Evolutionary conservation across 1,284 basidiomycete genomes (phyloP), one percentile per base, ranked within the genome.

Genomic region (Papiliotrema flavescens): DNA sequence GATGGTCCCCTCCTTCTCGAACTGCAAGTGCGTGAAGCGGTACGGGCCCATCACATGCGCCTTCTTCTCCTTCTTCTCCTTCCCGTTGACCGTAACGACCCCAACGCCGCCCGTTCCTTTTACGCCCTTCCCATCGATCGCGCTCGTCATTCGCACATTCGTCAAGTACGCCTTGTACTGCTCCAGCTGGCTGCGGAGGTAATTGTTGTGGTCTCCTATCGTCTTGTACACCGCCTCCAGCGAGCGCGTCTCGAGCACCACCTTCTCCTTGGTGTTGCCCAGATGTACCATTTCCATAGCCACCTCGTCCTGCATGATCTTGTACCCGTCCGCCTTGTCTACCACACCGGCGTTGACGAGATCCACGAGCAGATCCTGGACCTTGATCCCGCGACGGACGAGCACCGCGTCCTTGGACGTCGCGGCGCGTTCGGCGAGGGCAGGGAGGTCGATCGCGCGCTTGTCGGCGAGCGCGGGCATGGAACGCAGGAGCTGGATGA

Each of bases 1-100:
- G 67, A 99, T 98, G 67, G 98, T 94, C n/a, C 93, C 93, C 78
- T 98, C 96, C 79, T 97, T 98, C 80, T 99, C 96, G 68, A 98
- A 80, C 76, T 98, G 96, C 35, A 89, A 88, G 74, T 98, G 95
- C 2, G 94, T 98, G 72, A 97, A 98, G 59, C 94, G 84, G 78
- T 96, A 97, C 15, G 95, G 95, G 2, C 95, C 95, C 49, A 96
- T 83, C 15, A 89, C 86, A 49, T 89, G 85, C n/a, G 86, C 82
- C 75, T 94, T 91, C 39, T 80, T 74, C 47, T 85, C 85, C 77
- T 96, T 97, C 82, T 92, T 91, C 81, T 98, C 96, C 79, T 96
- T 97, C 45, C 95, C 96, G 46, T 91, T 92, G 35, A 98, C 90
- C 2, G 87, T 88, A 47, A 98, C 88, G 35, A 99, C 95, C 39